Percentiles rank a stretch among this genome's conserved stretches.
phyloP scores from a whole-genome alignment of 2,329 filamentous ascomycete species.

The Talaromyces sp. region DNA sequence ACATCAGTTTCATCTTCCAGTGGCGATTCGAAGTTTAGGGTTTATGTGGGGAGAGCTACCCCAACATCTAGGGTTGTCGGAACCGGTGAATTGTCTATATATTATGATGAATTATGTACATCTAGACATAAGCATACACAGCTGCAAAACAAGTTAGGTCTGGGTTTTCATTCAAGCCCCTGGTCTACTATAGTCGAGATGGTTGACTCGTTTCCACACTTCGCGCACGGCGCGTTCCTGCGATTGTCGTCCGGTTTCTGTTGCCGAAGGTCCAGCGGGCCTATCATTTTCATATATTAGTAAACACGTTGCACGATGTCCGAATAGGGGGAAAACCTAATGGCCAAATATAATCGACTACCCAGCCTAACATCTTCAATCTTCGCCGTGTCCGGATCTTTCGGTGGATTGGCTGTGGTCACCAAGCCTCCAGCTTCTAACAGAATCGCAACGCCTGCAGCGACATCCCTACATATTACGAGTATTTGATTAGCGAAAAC shows the following conservation, averaged over 20 bases:
- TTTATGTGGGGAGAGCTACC: not conserved
- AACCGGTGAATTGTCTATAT: not conserved
- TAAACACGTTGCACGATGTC: not conserved
- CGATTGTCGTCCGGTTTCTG: conserved; percentile 61
- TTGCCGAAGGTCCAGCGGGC: conserved; percentile 60
- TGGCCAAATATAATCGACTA: conserved; percentile 67
- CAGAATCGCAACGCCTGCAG: conserved; percentile 69
- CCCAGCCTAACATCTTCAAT: conserved; percentile 63
- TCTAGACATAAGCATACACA: not conserved
- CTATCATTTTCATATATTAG: conserved; percentile 35
- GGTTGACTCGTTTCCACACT: conserved; percentile 66
- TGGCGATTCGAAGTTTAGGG: not conserved
- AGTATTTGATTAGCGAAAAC: not conserved
- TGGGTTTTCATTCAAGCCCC: conserved; percentile 44
- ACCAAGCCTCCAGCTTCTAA: conserved; percentile 71
- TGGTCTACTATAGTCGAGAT: conserved; percentile 65
- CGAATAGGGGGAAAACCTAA: conserved; percentile 46
- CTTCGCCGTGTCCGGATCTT: conserved; percentile 52
- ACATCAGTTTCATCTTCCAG: not conserved
- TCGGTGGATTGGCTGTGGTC: conserved; percentile 69
- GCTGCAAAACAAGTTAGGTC: not conserved
- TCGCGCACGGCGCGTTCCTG: conserved; percentile 70
- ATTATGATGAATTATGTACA: not conserved
- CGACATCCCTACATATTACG: conserved; percentile 56
- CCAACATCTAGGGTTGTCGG: not conserved